Evolutionary conservation across 768 basidiomycete species (phyloP).

Genomic region (Leucosporidium scottii): DNA sequence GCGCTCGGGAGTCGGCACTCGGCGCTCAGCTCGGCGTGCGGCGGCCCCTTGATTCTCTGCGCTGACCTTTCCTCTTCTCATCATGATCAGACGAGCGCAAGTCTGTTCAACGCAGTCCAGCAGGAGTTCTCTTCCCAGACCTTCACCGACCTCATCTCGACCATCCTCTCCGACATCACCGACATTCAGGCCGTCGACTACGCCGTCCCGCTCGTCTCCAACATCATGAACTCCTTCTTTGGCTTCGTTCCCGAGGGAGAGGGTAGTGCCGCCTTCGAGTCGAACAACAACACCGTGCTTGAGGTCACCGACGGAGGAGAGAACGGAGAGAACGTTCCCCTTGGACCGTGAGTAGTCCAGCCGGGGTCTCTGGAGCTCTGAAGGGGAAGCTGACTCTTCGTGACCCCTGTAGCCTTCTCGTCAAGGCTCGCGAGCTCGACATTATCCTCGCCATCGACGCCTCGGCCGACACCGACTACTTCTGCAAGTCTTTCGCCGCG

Average conservation of each 20-base stretch:
- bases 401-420: constrained; percentile 57
- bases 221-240: constrained; percentile 48
- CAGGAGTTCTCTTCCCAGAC: neutral
- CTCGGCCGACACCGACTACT: constrained; percentile 43
- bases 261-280: constrained; percentile 42
- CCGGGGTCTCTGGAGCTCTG: too few relatives aligned
- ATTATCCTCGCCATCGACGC: constrained; percentile 69
- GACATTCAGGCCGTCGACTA: constrained; percentile 29
- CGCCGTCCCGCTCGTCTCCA: constrained; percentile 35
- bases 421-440: constrained; percentile 62
- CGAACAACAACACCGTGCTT: constrained; percentile 52
- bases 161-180: constrained; percentile 15
- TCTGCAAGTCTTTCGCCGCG: neutral
- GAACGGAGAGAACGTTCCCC: constrained; percentile 64
- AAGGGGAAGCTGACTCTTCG: neutral
- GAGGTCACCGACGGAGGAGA: constrained; percentile 65
- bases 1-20: too few relatives aligned
- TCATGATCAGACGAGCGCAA: too few relatives aligned
- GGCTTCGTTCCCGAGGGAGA: neutral
- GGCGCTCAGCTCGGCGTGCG: too few relatives aligned
- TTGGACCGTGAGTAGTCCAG: neutral
- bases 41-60: too few relatives aligned
- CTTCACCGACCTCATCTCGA: constrained; percentile 5
- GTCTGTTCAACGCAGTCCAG: constrained; percentile 38
- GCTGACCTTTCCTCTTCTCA: too few relatives aligned